These are phyloP conservation scores for Penicillium psychrofluorescens DNA, from an alignment of 495 filamentous ascomycete genomes.

Conservation along the genomic window DNA sequence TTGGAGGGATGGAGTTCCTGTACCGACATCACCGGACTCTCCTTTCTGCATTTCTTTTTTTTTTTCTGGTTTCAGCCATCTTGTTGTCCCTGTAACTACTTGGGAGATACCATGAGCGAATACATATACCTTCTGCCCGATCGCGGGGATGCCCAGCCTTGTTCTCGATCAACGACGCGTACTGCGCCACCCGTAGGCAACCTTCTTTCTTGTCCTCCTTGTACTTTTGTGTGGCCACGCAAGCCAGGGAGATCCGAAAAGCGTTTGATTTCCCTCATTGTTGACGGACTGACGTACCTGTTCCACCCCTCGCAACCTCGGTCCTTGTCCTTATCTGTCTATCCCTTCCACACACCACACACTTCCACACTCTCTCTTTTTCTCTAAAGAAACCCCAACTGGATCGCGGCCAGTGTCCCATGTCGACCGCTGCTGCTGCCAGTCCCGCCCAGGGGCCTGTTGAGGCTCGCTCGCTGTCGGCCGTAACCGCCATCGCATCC, in stretches of 20 bases:
- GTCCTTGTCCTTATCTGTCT: no score
- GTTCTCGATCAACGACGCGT: background rate
- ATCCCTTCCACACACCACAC: no score
- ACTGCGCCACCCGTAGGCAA: conserved; percentile 20
- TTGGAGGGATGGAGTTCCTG: conserved; percentile 14
- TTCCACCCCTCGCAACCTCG: background rate
- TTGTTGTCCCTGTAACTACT: conserved; percentile 16
- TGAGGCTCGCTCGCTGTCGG: conserved; percentile 76
- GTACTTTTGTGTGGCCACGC: no score
- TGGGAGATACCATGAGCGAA: conserved; percentile 25
- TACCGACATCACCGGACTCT: background rate
- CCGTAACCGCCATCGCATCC: conserved; percentile 70
- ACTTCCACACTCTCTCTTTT: no score
- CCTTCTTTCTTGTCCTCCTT: conserved; percentile 10
- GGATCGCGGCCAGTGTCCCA: conserved; percentile 16
- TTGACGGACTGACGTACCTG: background rate
- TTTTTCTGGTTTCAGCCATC: conserved; percentile 6
- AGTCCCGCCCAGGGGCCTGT: conserved; percentile 37
- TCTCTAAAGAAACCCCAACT: no score
- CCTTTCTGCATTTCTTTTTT: conserved; percentile 6
- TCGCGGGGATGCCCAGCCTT: background rate
- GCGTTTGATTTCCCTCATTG: no score
- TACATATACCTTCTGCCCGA: background rate
- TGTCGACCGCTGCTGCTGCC: conserved; percentile 15
- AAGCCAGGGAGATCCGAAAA: no score